phyloP scores from a whole-genome alignment of 2,329 filamentous ascomycete species.

The Colletotrichum echinochloae region DNA sequence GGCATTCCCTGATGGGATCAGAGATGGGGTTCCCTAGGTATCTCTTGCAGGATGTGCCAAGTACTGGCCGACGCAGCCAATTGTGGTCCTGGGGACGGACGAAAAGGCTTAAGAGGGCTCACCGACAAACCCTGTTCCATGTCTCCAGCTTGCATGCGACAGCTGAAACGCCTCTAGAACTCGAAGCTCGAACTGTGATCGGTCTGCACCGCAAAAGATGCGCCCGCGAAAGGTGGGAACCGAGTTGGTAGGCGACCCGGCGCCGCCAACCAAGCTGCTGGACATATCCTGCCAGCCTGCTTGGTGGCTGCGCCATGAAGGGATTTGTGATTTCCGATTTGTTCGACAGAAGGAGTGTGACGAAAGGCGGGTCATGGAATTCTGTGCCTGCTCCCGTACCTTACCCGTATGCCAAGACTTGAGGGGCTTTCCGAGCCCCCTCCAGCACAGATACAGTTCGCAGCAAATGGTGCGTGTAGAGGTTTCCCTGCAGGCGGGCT shows the following conservation, averaged over 20 bases:
- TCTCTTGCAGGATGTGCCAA: not conserved
- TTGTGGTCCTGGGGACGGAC: constrained; percentile 21
- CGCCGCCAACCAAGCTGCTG: constrained; percentile 15
- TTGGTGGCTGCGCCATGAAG: not conserved
- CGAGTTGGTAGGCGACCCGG: not conserved
- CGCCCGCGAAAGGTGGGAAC: constrained; percentile 11
- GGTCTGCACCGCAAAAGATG: constrained; percentile 12
- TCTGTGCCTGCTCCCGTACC: constrained; percentile 7
- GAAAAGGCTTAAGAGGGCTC: constrained; percentile 9
- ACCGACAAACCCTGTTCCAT: constrained; percentile 34
- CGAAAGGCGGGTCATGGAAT: constrained; percentile 5
- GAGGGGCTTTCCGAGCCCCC: not conserved
- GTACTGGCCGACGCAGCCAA: constrained; percentile 17
- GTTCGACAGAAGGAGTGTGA: not conserved
- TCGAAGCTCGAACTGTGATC: constrained; percentile 4
- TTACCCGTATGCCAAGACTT: constrained; percentile 11
- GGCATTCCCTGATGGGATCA: not conserved
- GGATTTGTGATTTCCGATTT: not conserved
- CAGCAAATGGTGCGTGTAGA: constrained; percentile 10
- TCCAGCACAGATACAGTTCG: not conserved
- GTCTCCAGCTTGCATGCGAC: constrained; percentile 28
- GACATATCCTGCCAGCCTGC: not conserved
- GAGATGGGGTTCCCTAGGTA: constrained; percentile 1
- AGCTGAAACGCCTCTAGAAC: constrained; percentile 40
- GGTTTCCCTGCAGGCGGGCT: constrained; percentile 23